Conservation (phyloP, 1,139 yeast species). For the Nadsonia commutata region DNA sequence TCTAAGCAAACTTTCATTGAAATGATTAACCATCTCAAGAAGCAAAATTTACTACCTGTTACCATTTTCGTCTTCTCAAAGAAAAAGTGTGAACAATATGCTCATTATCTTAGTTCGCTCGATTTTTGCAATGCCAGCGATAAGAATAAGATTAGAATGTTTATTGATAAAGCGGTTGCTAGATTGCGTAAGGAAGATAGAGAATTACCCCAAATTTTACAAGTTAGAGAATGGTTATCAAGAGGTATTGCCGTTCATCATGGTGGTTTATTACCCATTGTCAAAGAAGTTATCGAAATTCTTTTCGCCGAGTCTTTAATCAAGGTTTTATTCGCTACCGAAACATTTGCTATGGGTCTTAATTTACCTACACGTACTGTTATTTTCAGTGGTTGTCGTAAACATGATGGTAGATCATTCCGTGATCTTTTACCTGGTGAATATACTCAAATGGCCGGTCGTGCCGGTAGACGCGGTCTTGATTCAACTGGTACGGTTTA, state of each 20-base stretch:
- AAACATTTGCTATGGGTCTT: conserved; percentile 96
- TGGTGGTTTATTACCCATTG: conserved; percentile 90
- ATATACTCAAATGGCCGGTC: conserved; percentile 97
- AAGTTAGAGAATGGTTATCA: conserved; percentile 65
- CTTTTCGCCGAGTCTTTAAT: conserved; percentile 74
- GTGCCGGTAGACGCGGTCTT: conserved; percentile 96
- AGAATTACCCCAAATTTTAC: conserved; percentile 77
- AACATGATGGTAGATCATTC: conserved; percentile 78
- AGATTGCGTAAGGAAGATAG: conserved; percentile 85
- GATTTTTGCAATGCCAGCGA: conserved; percentile 76
- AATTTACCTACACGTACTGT: conserved; percentile 96
- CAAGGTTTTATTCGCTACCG: conserved; percentile 90
- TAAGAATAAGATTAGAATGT: conserved; percentile 83
- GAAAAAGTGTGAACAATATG: conserved; percentile 86
- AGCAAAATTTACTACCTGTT: conserved; percentile 64
- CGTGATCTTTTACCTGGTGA: conserved; percentile 86
- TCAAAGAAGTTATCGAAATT: conserved; percentile 89
- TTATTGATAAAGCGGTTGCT: conserved; percentile 76
- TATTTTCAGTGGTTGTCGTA: conserved; percentile 68
- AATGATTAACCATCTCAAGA: conserved; percentile 57
- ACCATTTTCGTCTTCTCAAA: conserved; percentile 89
- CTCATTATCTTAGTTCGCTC: conserved; percentile 56
- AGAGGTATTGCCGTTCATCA: conserved; percentile 96
- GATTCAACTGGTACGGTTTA: conserved; percentile 94
- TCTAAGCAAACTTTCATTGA: conserved; percentile 34